Evolutionary conservation across 345 rosid species (phyloP), one percentile per base, ranked within the genome.

Genomic region (Limnanthes douglasii): DNA sequence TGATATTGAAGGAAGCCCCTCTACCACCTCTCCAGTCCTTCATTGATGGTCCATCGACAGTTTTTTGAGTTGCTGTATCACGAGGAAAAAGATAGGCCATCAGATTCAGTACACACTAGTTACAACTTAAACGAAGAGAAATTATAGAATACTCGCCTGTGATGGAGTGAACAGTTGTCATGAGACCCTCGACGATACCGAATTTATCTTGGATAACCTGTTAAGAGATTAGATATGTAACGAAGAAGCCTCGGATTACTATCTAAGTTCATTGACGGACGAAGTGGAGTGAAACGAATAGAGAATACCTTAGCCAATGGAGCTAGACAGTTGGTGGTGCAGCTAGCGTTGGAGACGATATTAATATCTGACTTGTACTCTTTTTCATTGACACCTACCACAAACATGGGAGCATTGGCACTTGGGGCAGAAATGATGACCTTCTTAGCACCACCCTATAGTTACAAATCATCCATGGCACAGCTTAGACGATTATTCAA

Each of bases 21-120:
- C 79, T 67, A 14, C 85, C 85, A 41, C 85, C 85, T 57, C 85
- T 67, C 85, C 85, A 75, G 61, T 75, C 78, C 58, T 75, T 75
- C 75, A 67, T 75, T n/a, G 78, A 70, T 9, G 84, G 78, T 21
- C 84, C 84, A 59, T 75, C 84, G 19, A 75, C 82, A 39, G 82
- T 73, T 67, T 73, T 73, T 29, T 73, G 83, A 0, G 83, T 73
- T 34, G 82, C 82, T 69, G 48, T 17, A 43, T 11, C 4, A 11
- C 10, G 7, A 10, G 8, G 22, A 14, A 26, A 9, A 8, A 41
- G 10, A 40, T 26, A 23, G 8, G 8, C 5, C 5, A 26, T 8
- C 2, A 26, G 11, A 5, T 1, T 16, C 29, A 17, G 11, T 29
- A 7, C n/a, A 31, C 16, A 25, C 15, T 23, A 5, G 3, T 4